phyloP scores from a whole-genome alignment of 2,329 filamentous ascomycete genomes.

The Botrytis tulipae region DNA sequence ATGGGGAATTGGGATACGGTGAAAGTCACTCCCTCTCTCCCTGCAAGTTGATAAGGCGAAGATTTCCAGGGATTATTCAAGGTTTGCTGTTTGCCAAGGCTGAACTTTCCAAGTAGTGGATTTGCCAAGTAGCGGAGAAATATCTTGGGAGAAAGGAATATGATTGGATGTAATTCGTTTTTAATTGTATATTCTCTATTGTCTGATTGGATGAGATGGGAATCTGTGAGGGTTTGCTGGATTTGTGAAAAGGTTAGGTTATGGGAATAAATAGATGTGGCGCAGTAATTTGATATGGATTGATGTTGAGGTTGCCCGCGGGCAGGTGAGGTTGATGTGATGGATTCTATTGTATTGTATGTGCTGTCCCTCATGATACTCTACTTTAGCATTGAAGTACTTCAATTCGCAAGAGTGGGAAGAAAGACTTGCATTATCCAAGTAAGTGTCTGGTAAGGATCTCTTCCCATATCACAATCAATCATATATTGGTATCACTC shows the following conservation, averaged over 20 bases:
- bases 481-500: neutral
- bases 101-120: neutral
- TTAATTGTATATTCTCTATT: neutral
- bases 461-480: neutral
- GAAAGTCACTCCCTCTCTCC: neutral
- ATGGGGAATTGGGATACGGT: conserved; percentile 3
- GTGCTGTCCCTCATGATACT: neutral
- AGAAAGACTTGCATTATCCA: neutral
- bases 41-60: conserved; percentile 1
- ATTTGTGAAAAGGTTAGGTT: neutral
- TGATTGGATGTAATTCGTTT: neutral
- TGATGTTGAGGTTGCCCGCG: neutral
- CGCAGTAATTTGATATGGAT: neutral
- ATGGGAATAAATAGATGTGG: neutral
- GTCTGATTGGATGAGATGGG: neutral
- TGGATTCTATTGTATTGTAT: neutral
- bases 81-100: conserved; percentile 6
- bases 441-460: neutral
- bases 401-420: neutral
- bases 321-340: too few species aligned
- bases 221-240: neutral
- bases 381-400: neutral
- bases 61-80: neutral
- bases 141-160: neutral
- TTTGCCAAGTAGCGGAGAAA: conserved; percentile 7